Conservation (phyloP, 805 yeast genomes). For the Metschnikowia baotianmanensis region DNA sequence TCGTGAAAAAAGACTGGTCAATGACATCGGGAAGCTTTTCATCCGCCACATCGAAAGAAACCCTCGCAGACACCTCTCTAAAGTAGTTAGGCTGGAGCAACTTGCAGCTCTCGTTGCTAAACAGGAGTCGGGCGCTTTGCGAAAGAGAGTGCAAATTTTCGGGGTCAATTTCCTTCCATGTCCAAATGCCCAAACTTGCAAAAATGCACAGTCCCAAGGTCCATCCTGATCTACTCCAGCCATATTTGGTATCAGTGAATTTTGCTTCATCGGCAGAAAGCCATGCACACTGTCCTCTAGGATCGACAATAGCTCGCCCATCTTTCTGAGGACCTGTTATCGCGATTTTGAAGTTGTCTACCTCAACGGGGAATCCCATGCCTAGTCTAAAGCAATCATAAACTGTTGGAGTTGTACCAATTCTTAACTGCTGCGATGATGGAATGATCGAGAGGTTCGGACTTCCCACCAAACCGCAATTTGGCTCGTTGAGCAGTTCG, state of each 20-base stretch:
- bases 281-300: constrained; percentile 73
- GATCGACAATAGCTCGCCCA: constrained; percentile 58
- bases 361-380: constrained; percentile 66
- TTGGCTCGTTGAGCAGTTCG: constrained; percentile 87
- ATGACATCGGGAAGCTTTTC: constrained; percentile 38
- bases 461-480: constrained; percentile 67
- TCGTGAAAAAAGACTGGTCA: constrained; percentile 57
- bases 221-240: constrained; percentile 73
- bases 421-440: constrained; percentile 58
- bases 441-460: constrained; percentile 55
- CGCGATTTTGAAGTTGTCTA: constrained; percentile 69
- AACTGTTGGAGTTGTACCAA: constrained; percentile 83
- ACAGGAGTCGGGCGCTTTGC: constrained; percentile 29
- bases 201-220: constrained; percentile 71
- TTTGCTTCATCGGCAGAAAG: constrained; percentile 42
- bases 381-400: constrained; percentile 74
- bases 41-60: constrained; percentile 13
- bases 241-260: constrained; percentile 57
- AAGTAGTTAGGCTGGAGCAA: constrained; percentile 33
- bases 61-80: constrained; percentile 22
- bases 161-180: constrained; percentile 30
- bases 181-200: constrained; percentile 82
- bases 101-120: constrained; percentile 22
- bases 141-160: constrained; percentile 20
- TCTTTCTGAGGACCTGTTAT: constrained; percentile 72